Evolutionary conservation across 139 green algal species (phyloP).

Genomic region (Haematococcus sp.): DNA sequence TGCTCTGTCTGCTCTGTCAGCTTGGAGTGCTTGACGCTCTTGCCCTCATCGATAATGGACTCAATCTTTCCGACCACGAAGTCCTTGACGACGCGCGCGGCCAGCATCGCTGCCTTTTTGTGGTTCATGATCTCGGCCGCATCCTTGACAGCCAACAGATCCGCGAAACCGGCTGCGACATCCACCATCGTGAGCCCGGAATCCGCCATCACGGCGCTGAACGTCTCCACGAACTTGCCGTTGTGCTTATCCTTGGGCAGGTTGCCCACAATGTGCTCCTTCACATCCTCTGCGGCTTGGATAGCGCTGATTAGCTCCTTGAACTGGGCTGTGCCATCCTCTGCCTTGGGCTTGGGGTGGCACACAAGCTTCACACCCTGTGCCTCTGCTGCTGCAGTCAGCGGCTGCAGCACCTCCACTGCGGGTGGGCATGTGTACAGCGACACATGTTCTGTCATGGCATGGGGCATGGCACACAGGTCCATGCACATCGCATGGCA

Average conservation of each 20-base stretch:
- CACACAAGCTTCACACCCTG: constrained; percentile 59
- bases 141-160: constrained; percentile 83
- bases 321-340: constrained; percentile 64
- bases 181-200: constrained; percentile 42
- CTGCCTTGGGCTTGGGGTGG: constrained; percentile 72
- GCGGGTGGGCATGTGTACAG: constrained; percentile 18
- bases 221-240: constrained; percentile 64
- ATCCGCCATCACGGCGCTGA: constrained; percentile 15
- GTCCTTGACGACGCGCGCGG: constrained; percentile 59
- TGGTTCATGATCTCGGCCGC: constrained; percentile 54
- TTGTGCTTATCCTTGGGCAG: constrained; percentile 76
- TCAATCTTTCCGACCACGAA: constrained; percentile 67
- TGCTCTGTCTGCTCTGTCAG: constrained; percentile 70
- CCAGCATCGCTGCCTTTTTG: constrained; percentile 49
- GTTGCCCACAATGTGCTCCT: constrained; percentile 40
- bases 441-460: background rate
- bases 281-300: constrained; percentile 18
- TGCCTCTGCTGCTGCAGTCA: constrained; percentile 32
- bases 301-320: constrained; percentile 52
- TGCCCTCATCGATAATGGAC: constrained; percentile 82
- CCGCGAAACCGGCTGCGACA: constrained; percentile 47
- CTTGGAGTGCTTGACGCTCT: constrained; percentile 89
- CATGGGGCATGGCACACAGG: background rate
- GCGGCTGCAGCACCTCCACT: constrained; percentile 60
- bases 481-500: too few species aligned